These are phyloP conservation scores for Plantago coronopus DNA, from an alignment of 305 asterid genomes.

Conservation along the genomic window DNA sequence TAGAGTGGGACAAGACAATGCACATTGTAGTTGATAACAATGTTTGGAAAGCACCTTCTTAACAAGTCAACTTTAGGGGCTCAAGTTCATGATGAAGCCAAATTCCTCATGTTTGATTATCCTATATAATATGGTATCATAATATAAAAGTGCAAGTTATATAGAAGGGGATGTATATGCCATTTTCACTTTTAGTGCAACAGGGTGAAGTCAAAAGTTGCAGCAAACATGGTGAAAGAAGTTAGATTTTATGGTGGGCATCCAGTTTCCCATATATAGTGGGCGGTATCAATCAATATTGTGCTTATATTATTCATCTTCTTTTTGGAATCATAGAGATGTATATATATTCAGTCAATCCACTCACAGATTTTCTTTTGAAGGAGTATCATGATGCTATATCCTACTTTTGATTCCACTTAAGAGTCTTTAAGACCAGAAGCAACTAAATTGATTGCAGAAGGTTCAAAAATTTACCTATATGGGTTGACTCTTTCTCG, in stretches of 20 bases:
- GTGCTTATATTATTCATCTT: constrained; percentile 20
- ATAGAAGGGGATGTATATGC: too few relatives aligned
- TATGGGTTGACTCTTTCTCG: too few relatives aligned
- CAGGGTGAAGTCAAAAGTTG: constrained; percentile 9
- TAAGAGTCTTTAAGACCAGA: neutral
- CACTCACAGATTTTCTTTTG: too few relatives aligned
- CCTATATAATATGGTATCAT: too few relatives aligned
- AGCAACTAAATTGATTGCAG: neutral
- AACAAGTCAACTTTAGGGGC: constrained; percentile 26
- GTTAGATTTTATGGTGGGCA: neutral
- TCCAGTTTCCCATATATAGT: neutral
- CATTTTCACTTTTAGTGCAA: neutral
- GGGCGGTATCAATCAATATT: constrained; percentile 10
- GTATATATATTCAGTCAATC: constrained; percentile 21
- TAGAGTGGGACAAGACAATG: constrained; percentile 17
- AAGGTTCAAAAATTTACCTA: neutral
- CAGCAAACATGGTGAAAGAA: neutral
- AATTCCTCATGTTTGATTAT: too few relatives aligned
- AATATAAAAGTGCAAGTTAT: neutral
- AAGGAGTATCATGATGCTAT: too few relatives aligned
- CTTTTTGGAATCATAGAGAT: constrained; percentile 4
- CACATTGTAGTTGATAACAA: constrained; percentile 3
- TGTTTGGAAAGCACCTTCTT: constrained; percentile 16
- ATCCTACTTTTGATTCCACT: constrained; percentile 1
- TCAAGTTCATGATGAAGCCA: neutral